Evolutionary conservation across 2,329 filamentous ascomycete species (phyloP), one percentile per base, ranked within the genome.

Genomic region (Hypomyces rosellus): DNA sequence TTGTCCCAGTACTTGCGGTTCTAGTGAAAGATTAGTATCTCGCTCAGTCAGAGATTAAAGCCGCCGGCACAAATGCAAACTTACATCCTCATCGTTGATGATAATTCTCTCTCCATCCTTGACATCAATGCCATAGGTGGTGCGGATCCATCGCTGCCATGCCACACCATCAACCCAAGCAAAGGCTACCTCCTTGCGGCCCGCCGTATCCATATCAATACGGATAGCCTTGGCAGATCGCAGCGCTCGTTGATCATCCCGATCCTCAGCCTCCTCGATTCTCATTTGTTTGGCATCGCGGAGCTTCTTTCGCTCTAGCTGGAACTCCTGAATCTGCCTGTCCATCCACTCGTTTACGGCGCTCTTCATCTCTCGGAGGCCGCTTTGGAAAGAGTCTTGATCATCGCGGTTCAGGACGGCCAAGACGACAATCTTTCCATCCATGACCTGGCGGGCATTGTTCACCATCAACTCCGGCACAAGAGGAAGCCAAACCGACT

Each of bases 331-430:
- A 15, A 89, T 86, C 69, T 96, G 89, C 72, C 95, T 93, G 67
- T 97, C 92, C 81, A 97, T 96, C 91, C 93, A 99, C 68, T 97
- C 93, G 54, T 91, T 80, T 8, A 93, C 93, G 1, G 93, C 93
- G 58, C 86, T 92, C 79, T 97, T 97, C 71, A 99, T 84, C 70
- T 99, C 95, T 34, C 86, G 84, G 66, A 88, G 87, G 22, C 88
- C 87, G 50, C 78, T 77, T 46, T 82, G 73, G 66, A 96, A 96
- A 34, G 89, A 84, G 51, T 92, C 88, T 36, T 85, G 75, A 53
- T 91, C 83, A 34, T 89, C 84, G 46, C 90, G 82, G 64, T 86
- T 89, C 38, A 99, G 74, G 34, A 99, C 85, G 15, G 88, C 93
- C 14, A 99, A 80, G 1, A 97, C 92, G n/a, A 97, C 92, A 51